Evolutionary conservation across 2,329 filamentous ascomycete species (phyloP).

Genomic region (Scedosporium boydii): DNA sequence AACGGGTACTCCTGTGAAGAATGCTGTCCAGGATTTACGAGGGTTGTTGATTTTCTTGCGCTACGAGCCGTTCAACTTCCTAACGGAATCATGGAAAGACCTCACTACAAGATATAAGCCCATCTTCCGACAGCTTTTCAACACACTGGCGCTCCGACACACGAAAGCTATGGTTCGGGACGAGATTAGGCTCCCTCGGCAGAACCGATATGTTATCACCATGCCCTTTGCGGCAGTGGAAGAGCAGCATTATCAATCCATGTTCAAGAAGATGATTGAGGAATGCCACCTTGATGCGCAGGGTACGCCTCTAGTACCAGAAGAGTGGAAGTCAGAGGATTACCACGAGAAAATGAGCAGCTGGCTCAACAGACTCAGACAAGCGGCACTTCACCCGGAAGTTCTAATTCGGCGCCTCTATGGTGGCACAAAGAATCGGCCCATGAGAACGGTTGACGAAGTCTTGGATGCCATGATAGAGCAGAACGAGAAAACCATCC

Average conservation of each 20-base stretch:
- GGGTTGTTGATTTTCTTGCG: constrained; percentile 74
- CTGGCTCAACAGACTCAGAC: constrained; percentile 69
- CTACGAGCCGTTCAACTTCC: constrained; percentile 65
- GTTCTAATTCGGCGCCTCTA: constrained; percentile 57
- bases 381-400: constrained; percentile 79
- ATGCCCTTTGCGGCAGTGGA: constrained; percentile 86
- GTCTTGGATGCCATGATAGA: constrained; percentile 90
- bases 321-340: constrained; percentile 58
- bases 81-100: constrained; percentile 55
- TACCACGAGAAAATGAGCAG: constrained; percentile 63
- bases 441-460: constrained; percentile 73
- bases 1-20: constrained; percentile 80
- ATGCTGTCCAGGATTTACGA: constrained; percentile 66
- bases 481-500: constrained; percentile 60
- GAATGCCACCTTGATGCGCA: constrained; percentile 55
- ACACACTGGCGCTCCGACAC: constrained; percentile 67
- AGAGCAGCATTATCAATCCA: constrained; percentile 73
- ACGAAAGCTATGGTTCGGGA: constrained; percentile 72
- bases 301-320: constrained; percentile 50
- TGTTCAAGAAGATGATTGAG: constrained; percentile 68
- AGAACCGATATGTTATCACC: constrained; percentile 79
- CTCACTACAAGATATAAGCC: constrained; percentile 52
- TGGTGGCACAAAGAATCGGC: constrained; percentile 51
- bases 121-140: constrained; percentile 61
- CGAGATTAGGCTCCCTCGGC: constrained; percentile 70